Evolutionary conservation across 2,329 filamentous ascomycete genomes (phyloP).

Genomic region (Cyphellophora europaea): DNA sequence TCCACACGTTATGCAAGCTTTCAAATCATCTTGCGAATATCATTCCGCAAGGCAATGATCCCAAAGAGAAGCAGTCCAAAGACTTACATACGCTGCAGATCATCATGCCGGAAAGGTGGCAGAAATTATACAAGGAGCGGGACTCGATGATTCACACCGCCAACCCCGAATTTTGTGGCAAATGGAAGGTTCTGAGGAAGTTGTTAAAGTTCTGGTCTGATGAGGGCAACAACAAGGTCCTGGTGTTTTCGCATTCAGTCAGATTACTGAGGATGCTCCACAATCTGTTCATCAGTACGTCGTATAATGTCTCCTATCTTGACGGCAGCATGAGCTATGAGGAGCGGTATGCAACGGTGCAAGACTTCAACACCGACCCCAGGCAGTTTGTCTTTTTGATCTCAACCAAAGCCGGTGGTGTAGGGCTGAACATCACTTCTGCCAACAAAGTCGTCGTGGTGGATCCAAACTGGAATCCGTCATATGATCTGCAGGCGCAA

Average conservation of each 20-base stretch:
- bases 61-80: constrained; percentile 63
- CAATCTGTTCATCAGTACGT: constrained; percentile 76
- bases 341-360: constrained; percentile 71
- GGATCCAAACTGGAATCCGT: constrained; percentile 95
- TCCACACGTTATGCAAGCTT: constrained; percentile 74
- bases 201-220: constrained; percentile 82
- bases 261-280: constrained; percentile 74
- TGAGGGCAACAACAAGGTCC: constrained; percentile 75
- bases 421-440: constrained; percentile 91
- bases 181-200: constrained; percentile 87
- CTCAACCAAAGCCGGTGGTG: constrained; percentile 83
- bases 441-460: constrained; percentile 98
- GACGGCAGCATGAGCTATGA: constrained; percentile 78
- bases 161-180: constrained; percentile 87
- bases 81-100: constrained; percentile 65
- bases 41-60: constrained; percentile 58
- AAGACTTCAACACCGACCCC: constrained; percentile 84
- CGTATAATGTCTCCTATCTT: constrained; percentile 84
- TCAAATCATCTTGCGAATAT: constrained; percentile 88
- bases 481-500: constrained; percentile 90
- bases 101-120: constrained; percentile 67
- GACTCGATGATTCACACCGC: constrained; percentile 74
- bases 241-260: constrained; percentile 91
- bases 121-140: constrained; percentile 60
- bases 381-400: constrained; percentile 91